Percentiles rank a stretch among this genome's conserved stretches.
phyloP scores from a whole-genome alignment of 2,329 filamentous ascomycete genomes.

The Ophiostoma sp. region DNA sequence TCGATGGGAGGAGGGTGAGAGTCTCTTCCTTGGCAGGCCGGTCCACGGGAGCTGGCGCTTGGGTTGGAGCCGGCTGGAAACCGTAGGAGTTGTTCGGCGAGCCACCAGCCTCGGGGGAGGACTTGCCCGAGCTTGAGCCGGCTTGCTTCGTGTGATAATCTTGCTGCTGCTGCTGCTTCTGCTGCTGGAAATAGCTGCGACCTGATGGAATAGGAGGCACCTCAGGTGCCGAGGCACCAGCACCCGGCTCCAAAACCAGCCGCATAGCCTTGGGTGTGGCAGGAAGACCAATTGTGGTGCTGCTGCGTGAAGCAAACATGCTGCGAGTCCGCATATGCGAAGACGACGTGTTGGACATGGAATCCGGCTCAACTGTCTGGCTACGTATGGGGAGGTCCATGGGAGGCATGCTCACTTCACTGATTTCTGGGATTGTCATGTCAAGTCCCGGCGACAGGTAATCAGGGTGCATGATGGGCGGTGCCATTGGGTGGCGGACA shows the following conservation, averaged over 20 bases:
- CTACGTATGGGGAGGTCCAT: constrained; percentile 51
- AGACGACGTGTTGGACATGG: constrained; percentile 25
- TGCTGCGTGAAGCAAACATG: constrained; percentile 45
- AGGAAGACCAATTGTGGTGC: constrained; percentile 67
- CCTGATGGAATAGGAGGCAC: constrained; percentile 49
- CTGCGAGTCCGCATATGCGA: constrained; percentile 35
- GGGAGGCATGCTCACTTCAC: constrained; percentile 41
- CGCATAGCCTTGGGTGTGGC: constrained; percentile 90
- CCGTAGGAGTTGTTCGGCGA: constrained; percentile 28
- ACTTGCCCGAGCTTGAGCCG: constrained; percentile 33
- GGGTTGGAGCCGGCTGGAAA: constrained; percentile 7
- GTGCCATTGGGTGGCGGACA: constrained; percentile 71
- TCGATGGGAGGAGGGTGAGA: constrained; percentile 52
- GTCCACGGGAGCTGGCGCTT: constrained; percentile 27
- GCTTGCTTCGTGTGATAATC: neutral
- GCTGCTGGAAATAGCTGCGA: constrained; percentile 33
- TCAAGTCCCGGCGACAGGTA: constrained; percentile 40
- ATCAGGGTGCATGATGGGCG: constrained; percentile 70
- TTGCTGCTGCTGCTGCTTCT: neutral
- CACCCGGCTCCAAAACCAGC: constrained; percentile 62
- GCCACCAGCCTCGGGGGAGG: constrained; percentile 34
- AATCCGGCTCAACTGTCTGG: constrained; percentile 59
- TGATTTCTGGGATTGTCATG: constrained; percentile 25
- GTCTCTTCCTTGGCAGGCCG: constrained; percentile 20
- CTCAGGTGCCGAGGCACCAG: constrained; percentile 39